These are phyloP conservation scores for Trichomonas tenax DNA, from an alignment of 208 protist genomes.

Conservation along the genomic window DNA sequence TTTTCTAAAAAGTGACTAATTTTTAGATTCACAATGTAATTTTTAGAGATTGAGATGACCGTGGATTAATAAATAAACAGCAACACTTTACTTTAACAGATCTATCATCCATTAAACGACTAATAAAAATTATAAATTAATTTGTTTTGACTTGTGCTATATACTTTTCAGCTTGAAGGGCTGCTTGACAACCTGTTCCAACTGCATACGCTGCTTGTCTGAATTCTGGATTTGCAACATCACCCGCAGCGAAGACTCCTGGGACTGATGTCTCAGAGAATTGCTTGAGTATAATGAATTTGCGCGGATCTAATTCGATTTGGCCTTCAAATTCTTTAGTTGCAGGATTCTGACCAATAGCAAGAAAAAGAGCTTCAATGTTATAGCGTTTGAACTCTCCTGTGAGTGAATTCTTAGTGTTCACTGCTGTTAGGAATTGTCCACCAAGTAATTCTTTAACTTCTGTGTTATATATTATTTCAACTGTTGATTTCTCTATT, in stretches of 20 bases:
- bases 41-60: no score
- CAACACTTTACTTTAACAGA: no score
- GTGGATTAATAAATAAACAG: no score
- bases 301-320: slow-evolving; percentile 46
- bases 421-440: slow-evolving; percentile 24
- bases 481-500: slow-evolving; percentile 19
- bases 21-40: no score
- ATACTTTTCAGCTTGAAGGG: slow-evolving; percentile 53
- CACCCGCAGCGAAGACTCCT: slow-evolving; percentile 60
- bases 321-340: slow-evolving; percentile 35
- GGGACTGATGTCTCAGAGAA: slow-evolving; percentile 34
- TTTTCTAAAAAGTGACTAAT: no score
- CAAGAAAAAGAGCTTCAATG: slow-evolving; percentile 51
- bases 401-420: neutral
- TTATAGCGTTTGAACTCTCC: neutral
- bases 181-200: slow-evolving; percentile 61
- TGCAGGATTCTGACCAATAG: slow-evolving; percentile 58
- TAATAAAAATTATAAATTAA: neutral
- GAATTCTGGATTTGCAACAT: slow-evolving; percentile 54
- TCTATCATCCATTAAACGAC: no score
- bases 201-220: slow-evolving; percentile 61
- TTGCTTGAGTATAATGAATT: slow-evolving; percentile 44
- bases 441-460: slow-evolving; percentile 29
- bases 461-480: slow-evolving; percentile 40
- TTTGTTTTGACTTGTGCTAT: slow-evolving; percentile 31